Conservation (phyloP, 2,329 filamentous ascomycete genomes). For the Alternaria sp. region DNA sequence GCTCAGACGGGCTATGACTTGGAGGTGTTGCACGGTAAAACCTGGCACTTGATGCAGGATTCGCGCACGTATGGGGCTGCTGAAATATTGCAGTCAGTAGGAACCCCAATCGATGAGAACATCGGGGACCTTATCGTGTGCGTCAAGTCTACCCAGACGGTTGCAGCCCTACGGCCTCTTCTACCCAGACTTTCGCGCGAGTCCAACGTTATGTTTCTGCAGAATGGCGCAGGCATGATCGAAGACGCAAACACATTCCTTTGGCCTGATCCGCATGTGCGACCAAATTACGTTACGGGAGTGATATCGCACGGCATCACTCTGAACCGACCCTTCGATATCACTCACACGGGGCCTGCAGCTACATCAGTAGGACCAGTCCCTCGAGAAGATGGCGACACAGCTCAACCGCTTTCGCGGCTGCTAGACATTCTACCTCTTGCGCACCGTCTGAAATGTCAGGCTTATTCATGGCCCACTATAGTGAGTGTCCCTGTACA, state of each 20-base stretch:
- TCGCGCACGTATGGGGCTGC: not conserved
- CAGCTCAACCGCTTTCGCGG: not conserved
- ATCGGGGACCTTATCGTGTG: constrained; percentile 19
- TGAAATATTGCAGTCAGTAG: not conserved
- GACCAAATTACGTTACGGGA: constrained; percentile 8
- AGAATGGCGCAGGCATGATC: constrained; percentile 13
- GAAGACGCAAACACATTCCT: constrained; percentile 9
- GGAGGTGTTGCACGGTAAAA: constrained; percentile 4
- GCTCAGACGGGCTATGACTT: constrained; percentile 6
- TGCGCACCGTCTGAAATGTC: not conserved
- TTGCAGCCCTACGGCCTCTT: constrained; percentile 12
- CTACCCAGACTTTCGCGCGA: not conserved
- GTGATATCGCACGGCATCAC: constrained; percentile 10
- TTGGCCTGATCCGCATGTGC: not conserved
- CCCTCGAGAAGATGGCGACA: constrained; percentile 3
- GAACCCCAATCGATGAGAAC: not conserved
- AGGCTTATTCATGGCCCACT: constrained; percentile 1
- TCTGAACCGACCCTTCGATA: constrained; percentile 9
- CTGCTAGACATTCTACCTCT: constrained; percentile 6
- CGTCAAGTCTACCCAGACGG: constrained; percentile 18
- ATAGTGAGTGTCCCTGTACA: not conserved
- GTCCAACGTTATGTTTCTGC: constrained; percentile 8
- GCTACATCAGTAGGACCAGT: constrained; percentile 8
- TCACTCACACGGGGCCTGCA: constrained; percentile 10
- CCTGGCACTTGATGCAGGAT: constrained; percentile 2